Evolutionary conservation across 2,329 filamentous ascomycete genomes (phyloP).

Genomic region (Phialophora macrospora): DNA sequence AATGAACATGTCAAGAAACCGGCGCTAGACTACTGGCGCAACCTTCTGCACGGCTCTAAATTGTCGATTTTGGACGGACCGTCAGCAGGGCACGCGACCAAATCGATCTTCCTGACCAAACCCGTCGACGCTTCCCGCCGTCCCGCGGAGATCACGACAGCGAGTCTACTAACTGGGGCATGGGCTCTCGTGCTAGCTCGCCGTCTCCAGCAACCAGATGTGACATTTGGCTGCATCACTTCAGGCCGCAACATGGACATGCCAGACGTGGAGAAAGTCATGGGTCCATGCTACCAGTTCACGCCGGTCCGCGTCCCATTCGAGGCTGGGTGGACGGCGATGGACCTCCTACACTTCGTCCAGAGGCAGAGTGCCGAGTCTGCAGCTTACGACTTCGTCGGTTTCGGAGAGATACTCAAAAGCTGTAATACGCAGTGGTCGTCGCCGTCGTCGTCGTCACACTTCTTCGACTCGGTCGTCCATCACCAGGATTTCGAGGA

Average conservation of each 20-base stretch:
- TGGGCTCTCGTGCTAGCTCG: constrained; percentile 68
- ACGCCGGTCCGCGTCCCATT: constrained; percentile 68
- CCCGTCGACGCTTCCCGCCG: constrained; percentile 51
- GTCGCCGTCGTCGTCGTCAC: background rate
- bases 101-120: constrained; percentile 21
- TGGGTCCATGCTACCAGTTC: constrained; percentile 71
- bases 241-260: constrained; percentile 67
- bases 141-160: constrained; percentile 63
- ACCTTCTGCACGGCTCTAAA: constrained; percentile 57
- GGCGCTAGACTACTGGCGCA: constrained; percentile 60
- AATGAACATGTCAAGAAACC: constrained; percentile 51
- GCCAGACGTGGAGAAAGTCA: constrained; percentile 60
- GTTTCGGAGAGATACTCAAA: constrained; percentile 59
- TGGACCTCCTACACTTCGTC: constrained; percentile 59
- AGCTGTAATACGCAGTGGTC: constrained; percentile 53
- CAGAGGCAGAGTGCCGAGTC: constrained; percentile 62
- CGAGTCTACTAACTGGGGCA: constrained; percentile 67
- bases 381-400: constrained; percentile 62
- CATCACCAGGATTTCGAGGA: constrained; percentile 64
- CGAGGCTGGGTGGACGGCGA: constrained; percentile 55
- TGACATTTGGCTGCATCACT: constrained; percentile 69
- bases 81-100: constrained; percentile 1
- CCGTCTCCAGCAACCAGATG: constrained; percentile 58
- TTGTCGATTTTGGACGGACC: constrained; percentile 8
- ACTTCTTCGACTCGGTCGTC: constrained; percentile 60